Conservation (phyloP, 2,329 filamentous ascomycete genomes). For the Paracorniculantispora psalliotae region DNA sequence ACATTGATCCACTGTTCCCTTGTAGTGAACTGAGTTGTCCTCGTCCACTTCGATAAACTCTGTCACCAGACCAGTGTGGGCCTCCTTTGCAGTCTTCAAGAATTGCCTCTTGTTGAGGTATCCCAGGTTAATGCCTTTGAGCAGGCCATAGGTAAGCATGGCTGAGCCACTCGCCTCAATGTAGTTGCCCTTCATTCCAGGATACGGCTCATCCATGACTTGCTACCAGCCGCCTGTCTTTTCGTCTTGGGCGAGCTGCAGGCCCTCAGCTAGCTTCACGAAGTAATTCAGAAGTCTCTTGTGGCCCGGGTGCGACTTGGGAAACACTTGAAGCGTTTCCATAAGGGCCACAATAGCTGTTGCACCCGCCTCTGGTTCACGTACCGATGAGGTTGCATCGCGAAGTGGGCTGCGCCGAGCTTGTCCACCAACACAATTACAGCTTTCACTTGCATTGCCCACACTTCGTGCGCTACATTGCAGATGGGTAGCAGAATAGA, state of each 20-base stretch:
- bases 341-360: conserved; percentile 44
- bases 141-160: conserved; percentile 51
- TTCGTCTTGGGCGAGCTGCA: conserved; percentile 37
- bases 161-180: conserved; percentile 55
- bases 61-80: conserved; percentile 16
- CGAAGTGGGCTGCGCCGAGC: no score
- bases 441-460: no score
- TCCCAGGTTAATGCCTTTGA: conserved; percentile 36
- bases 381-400: no score
- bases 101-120: conserved; percentile 22
- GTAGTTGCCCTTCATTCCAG: conserved; percentile 49
- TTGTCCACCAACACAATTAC: no score
- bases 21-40: background rate
- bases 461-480: no score
- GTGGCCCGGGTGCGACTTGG: conserved; percentile 32
- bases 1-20: background rate
- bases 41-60: background rate
- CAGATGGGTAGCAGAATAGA: no score
- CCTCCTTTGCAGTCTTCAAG: conserved; percentile 19
- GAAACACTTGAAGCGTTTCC: conserved; percentile 44
- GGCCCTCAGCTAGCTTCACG: conserved; percentile 33
- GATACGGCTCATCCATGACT: conserved; percentile 47
- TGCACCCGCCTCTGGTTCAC: no score
- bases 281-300: conserved; percentile 34
- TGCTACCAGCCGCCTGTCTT: conserved; percentile 51